Evolutionary conservation across 108 stramenopile genomes (phyloP).

Genomic region (Discostella stelligeroides): DNA sequence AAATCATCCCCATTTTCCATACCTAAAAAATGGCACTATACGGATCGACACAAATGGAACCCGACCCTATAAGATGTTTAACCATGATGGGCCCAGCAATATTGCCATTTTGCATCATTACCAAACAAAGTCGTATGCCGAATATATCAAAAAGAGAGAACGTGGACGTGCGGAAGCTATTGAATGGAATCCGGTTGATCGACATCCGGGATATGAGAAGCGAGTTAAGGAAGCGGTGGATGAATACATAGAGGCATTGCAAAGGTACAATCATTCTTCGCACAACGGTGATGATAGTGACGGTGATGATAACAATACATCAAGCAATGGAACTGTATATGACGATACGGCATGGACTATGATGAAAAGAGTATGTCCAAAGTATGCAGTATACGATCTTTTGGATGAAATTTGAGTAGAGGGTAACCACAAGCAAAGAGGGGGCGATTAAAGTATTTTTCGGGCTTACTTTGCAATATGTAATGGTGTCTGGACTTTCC

Average conservation of each 20-base stretch:
- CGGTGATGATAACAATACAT: no score
- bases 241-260: not conserved
- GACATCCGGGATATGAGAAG: no score
- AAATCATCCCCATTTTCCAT: constrained; percentile 2
- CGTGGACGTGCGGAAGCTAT: constrained; percentile 29
- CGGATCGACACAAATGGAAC: constrained; percentile 25
- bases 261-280: not conserved
- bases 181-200: not conserved
- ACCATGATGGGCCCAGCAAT: constrained; percentile 29
- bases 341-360: constrained; percentile 33
- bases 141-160: constrained; percentile 18
- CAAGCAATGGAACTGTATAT: constrained; percentile 1
- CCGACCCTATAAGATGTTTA: constrained; percentile 14
- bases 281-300: no score
- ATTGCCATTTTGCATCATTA: constrained; percentile 38
- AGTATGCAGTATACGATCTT: constrained; percentile 22
- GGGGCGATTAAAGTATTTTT: no score
- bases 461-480: no score
- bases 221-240: no score
- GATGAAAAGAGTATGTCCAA: constrained; percentile 21
- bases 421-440: no score
- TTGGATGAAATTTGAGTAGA: no score
- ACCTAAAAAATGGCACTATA: not conserved
- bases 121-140: constrained; percentile 30
- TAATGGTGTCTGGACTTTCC: no score